Evolutionary conservation across 1,284 basidiomycete genomes (phyloP).

Genomic region (Cryptococcus sp.): DNA sequence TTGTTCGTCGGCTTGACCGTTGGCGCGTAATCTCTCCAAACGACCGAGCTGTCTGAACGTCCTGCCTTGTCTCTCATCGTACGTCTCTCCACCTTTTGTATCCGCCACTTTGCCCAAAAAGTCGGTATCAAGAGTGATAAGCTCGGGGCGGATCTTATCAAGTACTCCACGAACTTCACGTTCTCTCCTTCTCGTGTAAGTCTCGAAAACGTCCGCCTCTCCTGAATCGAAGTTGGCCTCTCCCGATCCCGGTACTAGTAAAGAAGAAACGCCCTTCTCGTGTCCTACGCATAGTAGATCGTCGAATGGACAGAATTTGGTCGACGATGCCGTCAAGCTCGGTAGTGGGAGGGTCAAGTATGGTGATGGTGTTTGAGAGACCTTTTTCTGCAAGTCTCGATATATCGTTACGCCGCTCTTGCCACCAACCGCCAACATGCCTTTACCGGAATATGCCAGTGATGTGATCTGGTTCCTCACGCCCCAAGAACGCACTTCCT

Average conservation of each 20-base stretch:
- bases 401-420: constrained; percentile 79
- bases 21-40: constrained; percentile 67
- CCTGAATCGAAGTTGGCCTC: constrained; percentile 92
- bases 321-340: constrained; percentile 67
- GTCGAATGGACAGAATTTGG: constrained; percentile 81
- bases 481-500: constrained; percentile 77
- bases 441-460: constrained; percentile 63
- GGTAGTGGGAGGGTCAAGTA: constrained; percentile 70
- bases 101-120: constrained; percentile 73
- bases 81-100: constrained; percentile 59
- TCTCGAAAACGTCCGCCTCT: constrained; percentile 95
- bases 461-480: constrained; percentile 59
- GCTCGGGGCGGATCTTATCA: constrained; percentile 94
- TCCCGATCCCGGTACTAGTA: constrained; percentile 88
- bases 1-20: constrained; percentile 71
- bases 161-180: constrained; percentile 86
- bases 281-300: constrained; percentile 81
- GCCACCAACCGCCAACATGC: constrained; percentile 76
- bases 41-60: constrained; percentile 73
- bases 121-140: constrained; percentile 88
- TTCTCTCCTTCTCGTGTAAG: constrained; percentile 77
- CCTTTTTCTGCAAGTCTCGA: constrained; percentile 23
- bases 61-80: constrained; percentile 56
- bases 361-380: constrained; percentile 61
- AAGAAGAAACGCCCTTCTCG: constrained; percentile 71